Conservation (phyloP, 805 yeast species). For the Yarrowia hollandica region DNA sequence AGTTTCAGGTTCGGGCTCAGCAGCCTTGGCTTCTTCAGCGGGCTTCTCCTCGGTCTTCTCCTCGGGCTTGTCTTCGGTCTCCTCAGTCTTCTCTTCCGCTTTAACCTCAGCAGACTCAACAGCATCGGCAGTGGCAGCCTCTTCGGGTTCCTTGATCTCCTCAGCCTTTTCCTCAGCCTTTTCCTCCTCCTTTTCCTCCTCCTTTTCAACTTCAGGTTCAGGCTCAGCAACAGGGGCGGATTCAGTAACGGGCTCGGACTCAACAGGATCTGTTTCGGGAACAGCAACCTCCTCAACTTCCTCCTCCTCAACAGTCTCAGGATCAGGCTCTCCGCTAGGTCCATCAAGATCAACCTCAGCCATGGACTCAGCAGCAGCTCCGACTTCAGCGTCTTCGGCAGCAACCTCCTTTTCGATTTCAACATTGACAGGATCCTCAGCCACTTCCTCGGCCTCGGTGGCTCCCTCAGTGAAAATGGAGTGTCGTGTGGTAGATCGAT, state of each 20-base stretch:
- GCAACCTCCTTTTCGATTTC: conserved; percentile 1
- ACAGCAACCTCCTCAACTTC: not conserved
- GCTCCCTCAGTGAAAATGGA: conserved; percentile 23
- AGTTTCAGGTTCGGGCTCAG: conserved; percentile 30
- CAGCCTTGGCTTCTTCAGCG: not conserved
- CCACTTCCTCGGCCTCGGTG: conserved; percentile 29
- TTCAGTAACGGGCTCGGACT: not conserved
- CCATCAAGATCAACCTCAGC: conserved; percentile 11
- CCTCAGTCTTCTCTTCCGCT: not conserved
- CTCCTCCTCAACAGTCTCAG: not conserved
- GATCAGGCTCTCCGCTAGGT: conserved; percentile 4
- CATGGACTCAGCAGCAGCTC: not conserved
- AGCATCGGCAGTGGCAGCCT: not conserved
- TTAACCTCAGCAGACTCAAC: not conserved
- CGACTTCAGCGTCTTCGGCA: conserved; percentile 4
- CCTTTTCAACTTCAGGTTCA: not conserved
- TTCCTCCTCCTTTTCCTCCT: not conserved
- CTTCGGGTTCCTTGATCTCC: conserved; percentile 5
- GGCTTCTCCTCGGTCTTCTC: not conserved
- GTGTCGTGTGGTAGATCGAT: not conserved
- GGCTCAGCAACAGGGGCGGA: not conserved
- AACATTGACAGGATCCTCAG: conserved; percentile 26
- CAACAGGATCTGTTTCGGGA: not conserved
- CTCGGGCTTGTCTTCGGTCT: not conserved
- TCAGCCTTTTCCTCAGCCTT: conserved; percentile 1